These are phyloP conservation scores for Metarhizium rileyi DNA, from an alignment of 2,329 filamentous ascomycete species.

Conservation along the genomic window DNA sequence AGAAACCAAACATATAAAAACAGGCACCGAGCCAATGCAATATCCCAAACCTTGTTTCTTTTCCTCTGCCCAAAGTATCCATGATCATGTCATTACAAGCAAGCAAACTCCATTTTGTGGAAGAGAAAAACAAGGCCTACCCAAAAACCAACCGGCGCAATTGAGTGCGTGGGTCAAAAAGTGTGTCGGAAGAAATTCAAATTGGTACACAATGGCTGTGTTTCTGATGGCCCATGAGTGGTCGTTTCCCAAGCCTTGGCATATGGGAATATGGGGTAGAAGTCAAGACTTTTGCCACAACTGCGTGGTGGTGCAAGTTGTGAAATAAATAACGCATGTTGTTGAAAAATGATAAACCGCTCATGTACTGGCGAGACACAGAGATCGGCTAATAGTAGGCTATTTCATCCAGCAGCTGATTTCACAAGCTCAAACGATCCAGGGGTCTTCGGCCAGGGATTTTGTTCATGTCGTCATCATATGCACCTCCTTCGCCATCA, in stretches of 20 bases:
- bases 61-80: neutral
- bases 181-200: neutral
- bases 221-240: neutral
- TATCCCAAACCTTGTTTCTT: neutral
- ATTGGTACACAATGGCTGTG: neutral
- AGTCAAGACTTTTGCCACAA: neutral
- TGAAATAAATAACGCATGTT: no score
- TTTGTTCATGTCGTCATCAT: constrained; percentile 33
- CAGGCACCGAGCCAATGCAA: neutral
- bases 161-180: neutral
- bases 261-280: neutral
- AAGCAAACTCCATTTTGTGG: neutral
- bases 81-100: neutral
- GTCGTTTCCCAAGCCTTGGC: neutral
- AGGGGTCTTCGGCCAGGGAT: constrained; percentile 20
- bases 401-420: neutral
- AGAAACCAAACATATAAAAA: neutral
- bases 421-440: constrained; percentile 11
- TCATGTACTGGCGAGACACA: neutral
- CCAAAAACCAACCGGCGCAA: neutral
- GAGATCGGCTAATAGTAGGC: neutral
- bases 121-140: neutral
- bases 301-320: neutral
- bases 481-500: constrained; percentile 35
- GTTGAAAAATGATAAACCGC: neutral